Base-by-base conservation (phyloP, 345 rosid genomes). In the Eucalyptus regnans region DNA sequence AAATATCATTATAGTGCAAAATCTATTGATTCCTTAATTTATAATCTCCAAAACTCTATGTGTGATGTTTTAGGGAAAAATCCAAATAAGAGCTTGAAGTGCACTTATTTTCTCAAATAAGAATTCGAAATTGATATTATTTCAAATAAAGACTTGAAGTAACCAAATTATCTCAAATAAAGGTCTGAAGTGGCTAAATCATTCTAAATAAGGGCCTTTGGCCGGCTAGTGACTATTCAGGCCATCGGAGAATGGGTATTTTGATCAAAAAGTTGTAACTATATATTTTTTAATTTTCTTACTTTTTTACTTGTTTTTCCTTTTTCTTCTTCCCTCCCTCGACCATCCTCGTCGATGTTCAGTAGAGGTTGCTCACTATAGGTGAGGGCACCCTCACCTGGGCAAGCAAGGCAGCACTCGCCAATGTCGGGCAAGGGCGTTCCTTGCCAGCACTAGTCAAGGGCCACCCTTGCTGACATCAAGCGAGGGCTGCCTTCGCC, bases 331-430 rank as follows among this genome's bases (percentile, higher is more conserved):
- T 56, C 62, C 27, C 62, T 56, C 27, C 27, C 62, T 1, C 27
- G 0, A 56, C 5, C 10, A 56, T 56, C 62, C 5, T 0, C 0
- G 6, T 56, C 27, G 0, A 56, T 56, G 62, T 56, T 9, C 62
- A 1, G 2, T 1, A 0, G 12, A 56, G 62, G 62, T 56, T 5
- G 3, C 62, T 0, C 2, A 0, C 3, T 22, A 3, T 4, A 56
- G 12, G 62, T 22, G 62, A 56, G 62, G 62, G 27, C 27, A 0
- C 62, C 25, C 60, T 56, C 60, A 22, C 0, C 27, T 1, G 1
- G 23, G 56, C 23, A 1, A 52, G 56, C 56, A 52, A 52, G 56
- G 56, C 56, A 52, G 3, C 56, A 52, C 20, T 52, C 4, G 0
- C 2, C 4, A 1, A 52, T 8, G 4, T 4, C 2, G 9, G 4